These are phyloP conservation scores for Colletotrichum siamense DNA, from an alignment of 2,329 filamentous ascomycete species.

Conservation along the genomic window DNA sequence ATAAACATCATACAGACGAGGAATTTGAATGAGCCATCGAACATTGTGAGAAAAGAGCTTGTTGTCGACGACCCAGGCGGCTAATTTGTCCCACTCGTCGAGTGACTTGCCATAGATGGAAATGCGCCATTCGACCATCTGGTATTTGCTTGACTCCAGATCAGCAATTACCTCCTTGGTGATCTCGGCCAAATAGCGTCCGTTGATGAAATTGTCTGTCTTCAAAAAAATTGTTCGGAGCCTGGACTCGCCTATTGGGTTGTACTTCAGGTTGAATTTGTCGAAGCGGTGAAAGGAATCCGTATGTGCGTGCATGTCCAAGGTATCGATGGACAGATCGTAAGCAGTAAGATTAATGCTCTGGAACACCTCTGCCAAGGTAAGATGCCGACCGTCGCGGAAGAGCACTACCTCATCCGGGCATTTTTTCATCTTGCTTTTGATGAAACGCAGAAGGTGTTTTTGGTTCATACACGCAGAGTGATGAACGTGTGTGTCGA, in stretches of 20 bases:
- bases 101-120: constrained; percentile 93
- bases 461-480: constrained; percentile 99
- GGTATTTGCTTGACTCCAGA: constrained; percentile 97
- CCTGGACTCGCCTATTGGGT: constrained; percentile 93
- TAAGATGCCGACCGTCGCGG: constrained; percentile 90
- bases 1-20: constrained; percentile 94
- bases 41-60: constrained; percentile 98
- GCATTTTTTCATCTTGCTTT: constrained; percentile 99
- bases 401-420: constrained; percentile 93
- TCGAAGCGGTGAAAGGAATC: constrained; percentile 99
- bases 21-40: constrained; percentile 95
- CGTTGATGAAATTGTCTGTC: constrained; percentile 97
- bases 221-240: constrained; percentile 98
- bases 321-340: constrained; percentile 95
- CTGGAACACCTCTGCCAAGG: constrained; percentile 90
- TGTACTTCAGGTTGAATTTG: constrained; percentile 99
- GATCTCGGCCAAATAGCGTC: constrained; percentile 94
- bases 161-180: constrained; percentile 98
- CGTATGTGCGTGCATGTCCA: constrained; percentile 98
- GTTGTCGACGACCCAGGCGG: constrained; percentile 97
- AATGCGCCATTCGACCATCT: constrained; percentile 99
- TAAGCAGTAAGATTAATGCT: constrained; percentile 98
- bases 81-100: constrained; percentile 97
- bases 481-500: constrained; percentile 98
- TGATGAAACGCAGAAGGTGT: constrained; percentile 96